Percentiles rank a stretch among this genome's conserved stretches.
Evolutionary conservation across 345 rosid species (phyloP).

Genomic region (Heritiera fomes): DNA sequence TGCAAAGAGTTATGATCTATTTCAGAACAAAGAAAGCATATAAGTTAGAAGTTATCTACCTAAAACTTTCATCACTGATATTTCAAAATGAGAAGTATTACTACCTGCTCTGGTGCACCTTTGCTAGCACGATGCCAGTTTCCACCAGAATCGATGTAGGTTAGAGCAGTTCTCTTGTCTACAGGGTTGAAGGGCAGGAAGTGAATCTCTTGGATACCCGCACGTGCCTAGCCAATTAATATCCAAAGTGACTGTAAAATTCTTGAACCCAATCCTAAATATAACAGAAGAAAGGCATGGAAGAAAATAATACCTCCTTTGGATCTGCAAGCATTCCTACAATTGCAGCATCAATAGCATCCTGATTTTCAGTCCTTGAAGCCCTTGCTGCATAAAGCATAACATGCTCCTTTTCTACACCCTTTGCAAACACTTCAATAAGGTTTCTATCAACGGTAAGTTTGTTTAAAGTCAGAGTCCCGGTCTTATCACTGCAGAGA

Average conservation of each 20-base stretch:
- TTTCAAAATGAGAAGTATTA: background rate
- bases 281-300: background rate
- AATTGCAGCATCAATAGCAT: conserved; percentile 87
- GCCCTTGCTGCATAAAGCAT: conserved; percentile 88
- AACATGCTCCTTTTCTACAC: conserved; percentile 69
- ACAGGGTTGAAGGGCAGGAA: conserved; percentile 91
- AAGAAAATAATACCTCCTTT: conserved; percentile 57
- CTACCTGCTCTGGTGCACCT: conserved; percentile 95
- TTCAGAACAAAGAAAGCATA: conserved; percentile 17
- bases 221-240: conserved; percentile 59
- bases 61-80: background rate
- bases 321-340: conserved; percentile 97
- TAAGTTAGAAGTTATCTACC: background rate
- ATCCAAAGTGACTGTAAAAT: background rate
- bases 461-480: conserved; percentile 82
- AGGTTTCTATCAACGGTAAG: conserved; percentile 72
- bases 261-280: conserved; percentile 10
- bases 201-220: conserved; percentile 74
- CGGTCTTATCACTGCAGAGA: conserved; percentile 90
- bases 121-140: conserved; percentile 86
- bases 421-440: conserved; percentile 73
- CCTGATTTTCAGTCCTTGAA: conserved; percentile 85
- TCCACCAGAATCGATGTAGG: conserved; percentile 73
- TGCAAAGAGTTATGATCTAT: conserved; percentile 73
- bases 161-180: conserved; percentile 90